Conservation (phyloP, 2,329 filamentous ascomycete genomes). For the Stylonectria norvegica region DNA sequence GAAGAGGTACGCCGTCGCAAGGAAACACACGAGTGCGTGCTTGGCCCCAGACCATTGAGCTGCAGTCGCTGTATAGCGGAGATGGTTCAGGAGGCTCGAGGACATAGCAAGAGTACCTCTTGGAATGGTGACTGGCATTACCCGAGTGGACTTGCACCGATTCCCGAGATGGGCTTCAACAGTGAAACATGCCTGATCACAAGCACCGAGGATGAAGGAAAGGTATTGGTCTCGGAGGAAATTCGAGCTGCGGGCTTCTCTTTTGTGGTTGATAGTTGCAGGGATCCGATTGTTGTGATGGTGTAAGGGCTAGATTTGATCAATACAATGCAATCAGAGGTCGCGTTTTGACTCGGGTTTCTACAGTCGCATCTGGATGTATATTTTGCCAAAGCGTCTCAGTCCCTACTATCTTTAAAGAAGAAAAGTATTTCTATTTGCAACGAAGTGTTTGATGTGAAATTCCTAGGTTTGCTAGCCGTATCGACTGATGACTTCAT, state of each 20-base stretch:
- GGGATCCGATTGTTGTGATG: neutral
- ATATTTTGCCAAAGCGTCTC: no score
- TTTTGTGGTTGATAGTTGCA: constrained; percentile 5
- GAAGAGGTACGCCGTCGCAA: neutral
- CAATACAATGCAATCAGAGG: no score
- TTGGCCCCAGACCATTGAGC: neutral
- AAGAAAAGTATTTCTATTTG: no score
- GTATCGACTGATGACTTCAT: no score
- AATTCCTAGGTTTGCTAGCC: no score
- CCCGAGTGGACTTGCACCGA: neutral
- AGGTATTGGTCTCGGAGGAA: no score
- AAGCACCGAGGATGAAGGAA: neutral
- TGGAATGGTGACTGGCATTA: neutral
- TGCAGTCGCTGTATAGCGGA: neutral
- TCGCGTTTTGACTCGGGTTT: no score
- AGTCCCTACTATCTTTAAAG: no score
- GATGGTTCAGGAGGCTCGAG: neutral
- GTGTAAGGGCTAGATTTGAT: neutral
- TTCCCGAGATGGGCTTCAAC: constrained; percentile 2
- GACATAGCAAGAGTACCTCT: no score
- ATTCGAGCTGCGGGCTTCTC: neutral
- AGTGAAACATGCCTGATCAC: neutral
- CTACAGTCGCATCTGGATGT: no score
- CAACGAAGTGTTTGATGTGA: no score
- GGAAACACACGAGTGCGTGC: neutral